Base-by-base conservation (phyloP, 352 stramenopile species). In the Phytopythium mirpurense region DNA sequence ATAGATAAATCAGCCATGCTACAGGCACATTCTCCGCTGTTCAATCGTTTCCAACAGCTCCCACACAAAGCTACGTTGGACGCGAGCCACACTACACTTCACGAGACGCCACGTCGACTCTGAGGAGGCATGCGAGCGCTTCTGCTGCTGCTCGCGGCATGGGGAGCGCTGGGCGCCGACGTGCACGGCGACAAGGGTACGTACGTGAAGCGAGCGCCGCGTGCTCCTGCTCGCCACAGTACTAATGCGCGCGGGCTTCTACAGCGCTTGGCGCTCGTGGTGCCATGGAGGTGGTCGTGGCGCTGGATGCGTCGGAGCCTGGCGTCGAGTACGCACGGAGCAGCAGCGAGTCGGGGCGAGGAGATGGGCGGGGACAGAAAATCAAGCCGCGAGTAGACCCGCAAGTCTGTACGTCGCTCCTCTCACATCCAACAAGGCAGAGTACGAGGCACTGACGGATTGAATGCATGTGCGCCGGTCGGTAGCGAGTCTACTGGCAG, bases 401-500 rank as follows among this genome's bases (percentile, higher is more conserved):
- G 9, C 46, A 68, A 68, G 67, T 75, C 50, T 61, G 67, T 75
- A 68, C 48, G 63, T 61, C 31, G 40, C 59, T 31, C 37, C 29
- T 31, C 48, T 60, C 23, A 5, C 24, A 16, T 35, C 15, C 6
- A 11, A 21, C 7, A 3, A 12, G 24, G 15, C 0, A 5, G 27
- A 10, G n/a, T n/a, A n/a, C 21, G 31, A 29, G n/a, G 46, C 2
- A 5, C 12, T 12, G 26, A 52, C 5, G 21, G 27, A 52, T 5
- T 36, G 24, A 50, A 36, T 36, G 32, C 32, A 10, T 2, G 2
- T 2, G 7, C 32, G 19, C 19, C 2, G n/a, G 21, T 5, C 51
- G 58, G 32, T 43, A 89, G 80, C 87, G 60, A 87, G 78, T 54
- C 59, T 91, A 37, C 53, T 93, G 47, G 83, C 82, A 10, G 83